phyloP scores from a whole-genome alignment of 2,329 filamentous ascomycete genomes.

The Thelonectria olida region DNA sequence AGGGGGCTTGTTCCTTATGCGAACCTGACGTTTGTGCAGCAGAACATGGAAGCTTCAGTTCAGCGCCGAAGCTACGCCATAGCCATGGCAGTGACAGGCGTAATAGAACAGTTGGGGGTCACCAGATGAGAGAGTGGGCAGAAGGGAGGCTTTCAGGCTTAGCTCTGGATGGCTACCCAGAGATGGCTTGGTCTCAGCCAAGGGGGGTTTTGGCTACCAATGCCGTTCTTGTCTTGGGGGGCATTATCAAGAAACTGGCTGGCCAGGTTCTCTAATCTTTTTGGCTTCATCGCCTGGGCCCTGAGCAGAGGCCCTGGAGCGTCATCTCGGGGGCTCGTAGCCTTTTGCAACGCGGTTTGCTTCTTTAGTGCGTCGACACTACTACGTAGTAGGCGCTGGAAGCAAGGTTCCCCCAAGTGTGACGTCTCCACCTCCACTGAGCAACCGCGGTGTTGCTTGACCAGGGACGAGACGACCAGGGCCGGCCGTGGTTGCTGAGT shows the following conservation, averaged over 20 bases:
- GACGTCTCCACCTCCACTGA: slow-evolving; percentile 40
- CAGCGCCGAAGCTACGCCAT: neutral
- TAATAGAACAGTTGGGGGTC: neutral
- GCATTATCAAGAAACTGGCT: too few relatives aligned
- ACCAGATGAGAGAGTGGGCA: slow-evolving; percentile 3
- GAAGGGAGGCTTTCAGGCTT: neutral
- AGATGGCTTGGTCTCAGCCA: neutral
- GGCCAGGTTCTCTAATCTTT: too few relatives aligned
- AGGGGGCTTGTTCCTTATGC: slow-evolving; percentile 35
- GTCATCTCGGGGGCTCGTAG: too few relatives aligned
- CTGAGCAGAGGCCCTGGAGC: too few relatives aligned
- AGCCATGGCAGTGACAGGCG: neutral
- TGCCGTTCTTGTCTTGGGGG: too few relatives aligned
- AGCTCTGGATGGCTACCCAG: neutral
- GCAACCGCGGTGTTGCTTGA: slow-evolving; percentile 35
- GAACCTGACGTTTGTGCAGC: slow-evolving; percentile 37
- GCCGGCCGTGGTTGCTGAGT: neutral
- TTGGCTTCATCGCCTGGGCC: too few relatives aligned
- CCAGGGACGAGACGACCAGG: slow-evolving; percentile 2
- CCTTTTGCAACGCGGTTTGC: too few relatives aligned
- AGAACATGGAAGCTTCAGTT: neutral
- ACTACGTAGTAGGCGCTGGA: slow-evolving; percentile 38
- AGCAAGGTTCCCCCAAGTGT: slow-evolving; percentile 35
- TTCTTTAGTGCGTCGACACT: slow-evolving; percentile 23
- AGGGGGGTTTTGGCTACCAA: neutral